Base-by-base conservation (phyloP, 805 yeast genomes). In the Jamesozyma jinghongensis region DNA sequence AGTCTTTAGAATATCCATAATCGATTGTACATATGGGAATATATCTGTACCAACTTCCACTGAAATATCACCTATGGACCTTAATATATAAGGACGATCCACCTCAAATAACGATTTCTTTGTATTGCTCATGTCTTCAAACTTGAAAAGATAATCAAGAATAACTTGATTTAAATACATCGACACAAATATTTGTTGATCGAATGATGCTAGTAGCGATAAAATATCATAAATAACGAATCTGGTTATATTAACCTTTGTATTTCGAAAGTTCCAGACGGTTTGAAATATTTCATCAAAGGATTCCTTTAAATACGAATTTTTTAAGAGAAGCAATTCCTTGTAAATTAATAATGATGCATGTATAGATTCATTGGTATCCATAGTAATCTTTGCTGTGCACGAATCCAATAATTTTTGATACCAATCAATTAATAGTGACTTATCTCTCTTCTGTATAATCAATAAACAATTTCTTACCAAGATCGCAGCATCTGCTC, bases 11-110 rank as follows among this genome's bases (percentile, higher is more conserved):
- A 79, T 81, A 39, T 81, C 86, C 32, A 87, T 63, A 16, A 88
- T 79, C 1, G 88, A 84, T 56, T 85, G 94, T 20, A 88, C 65
- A 52, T 87, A 88, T 2, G 90, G 83, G 4, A 87, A 82, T 68
- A 88, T 82, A 49, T 82, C 85, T 42, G 83, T 75, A 19, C 85
- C 79, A 0, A 87, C 88, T 49, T 79, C 59, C 29, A 51, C 56
- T 14, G 95, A 78, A 29, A 88, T 78, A 50, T 81, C 78, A 28
- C 96, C 97, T 38, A 87, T 79, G 26, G 94, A 75, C 16, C 71
- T 67, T 45, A 88, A 72, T 2, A 85, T 83, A 17, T 81, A 74
- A 11, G 83, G 73, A 40, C 82, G 72, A 53, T 87, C 97, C 8
- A 41, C 27, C 32, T 45, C 47, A 14, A 34, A 32, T 1, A 41